A percentile compares a stretch with the other conserved stretches of the same genome.
phyloP scores from a whole-genome alignment of 305 asterid species.

The Plantago rigida region DNA sequence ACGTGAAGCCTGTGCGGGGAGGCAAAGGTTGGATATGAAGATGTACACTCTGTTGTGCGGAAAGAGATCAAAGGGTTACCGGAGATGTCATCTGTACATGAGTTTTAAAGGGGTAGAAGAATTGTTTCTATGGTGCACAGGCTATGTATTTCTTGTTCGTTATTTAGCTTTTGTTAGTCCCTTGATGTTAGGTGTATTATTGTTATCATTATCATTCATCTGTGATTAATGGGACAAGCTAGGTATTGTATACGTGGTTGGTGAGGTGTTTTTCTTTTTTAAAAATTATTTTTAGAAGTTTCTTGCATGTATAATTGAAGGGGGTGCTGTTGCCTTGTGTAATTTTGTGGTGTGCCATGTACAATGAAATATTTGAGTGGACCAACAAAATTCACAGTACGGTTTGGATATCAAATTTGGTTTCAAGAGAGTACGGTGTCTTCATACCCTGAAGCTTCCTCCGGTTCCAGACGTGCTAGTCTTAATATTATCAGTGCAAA shows the following conservation, averaged over 20 bases:
- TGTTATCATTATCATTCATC: constrained; percentile 3
- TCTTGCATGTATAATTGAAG: constrained; percentile 40
- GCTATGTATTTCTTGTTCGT: constrained; percentile 23
- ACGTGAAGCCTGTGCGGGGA: constrained; percentile 22
- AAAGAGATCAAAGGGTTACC: constrained; percentile 21
- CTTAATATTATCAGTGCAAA: too few species aligned
- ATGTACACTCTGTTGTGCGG: constrained; percentile 11
- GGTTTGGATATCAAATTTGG: not conserved
- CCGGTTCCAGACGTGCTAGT: too few species aligned
- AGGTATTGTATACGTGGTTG: constrained; percentile 27
- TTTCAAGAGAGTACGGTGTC: not conserved
- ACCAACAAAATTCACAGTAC: not conserved
- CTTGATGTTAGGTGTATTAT: constrained; percentile 30
- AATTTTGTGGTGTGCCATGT: constrained; percentile 26
- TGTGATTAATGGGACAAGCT: constrained; percentile 20
- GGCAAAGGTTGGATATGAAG: constrained; percentile 17
- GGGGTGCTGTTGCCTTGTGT: constrained; percentile 30
- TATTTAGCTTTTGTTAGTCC: constrained; percentile 22
- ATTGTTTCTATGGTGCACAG: constrained; percentile 22
- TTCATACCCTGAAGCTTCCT: too few species aligned
- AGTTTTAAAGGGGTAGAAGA: constrained; percentile 24
- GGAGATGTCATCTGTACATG: constrained; percentile 23
- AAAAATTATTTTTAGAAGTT: constrained; percentile 7
- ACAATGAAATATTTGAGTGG: constrained; percentile 5
- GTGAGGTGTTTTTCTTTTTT: constrained; percentile 20